Percentiles rank a stretch among this genome's conserved stretches.
Evolutionary conservation across 495 filamentous ascomycete species (phyloP).

Genomic region (Penicillium atrosanguineum): DNA sequence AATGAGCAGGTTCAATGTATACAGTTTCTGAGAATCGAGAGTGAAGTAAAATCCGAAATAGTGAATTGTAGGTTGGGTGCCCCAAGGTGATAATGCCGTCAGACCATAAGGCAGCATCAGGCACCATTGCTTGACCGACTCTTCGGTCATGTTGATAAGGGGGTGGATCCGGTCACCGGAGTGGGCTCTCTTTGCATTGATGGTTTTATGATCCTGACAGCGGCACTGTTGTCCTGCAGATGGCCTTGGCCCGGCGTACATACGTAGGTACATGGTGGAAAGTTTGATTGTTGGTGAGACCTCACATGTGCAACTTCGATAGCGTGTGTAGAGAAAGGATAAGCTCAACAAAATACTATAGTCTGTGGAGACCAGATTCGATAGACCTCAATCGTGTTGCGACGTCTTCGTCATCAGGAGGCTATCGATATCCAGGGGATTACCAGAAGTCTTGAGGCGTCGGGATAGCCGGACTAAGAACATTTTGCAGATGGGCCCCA

Average conservation of each 20-base stretch:
- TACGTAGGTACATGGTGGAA: not conserved
- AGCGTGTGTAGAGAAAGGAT: not conserved
- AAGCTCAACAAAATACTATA: not conserved
- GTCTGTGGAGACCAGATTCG: no score
- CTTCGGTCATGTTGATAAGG: not conserved
- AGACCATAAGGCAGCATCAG: conserved; percentile 3
- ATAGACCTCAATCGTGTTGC: no score
- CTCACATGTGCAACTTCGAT: not conserved
- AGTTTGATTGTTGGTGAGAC: not conserved
- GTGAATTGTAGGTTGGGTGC: no score
- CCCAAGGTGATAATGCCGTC: no score
- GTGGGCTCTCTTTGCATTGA: not conserved
- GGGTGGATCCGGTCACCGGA: not conserved
- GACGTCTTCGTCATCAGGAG: no score
- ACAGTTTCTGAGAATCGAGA: not conserved
- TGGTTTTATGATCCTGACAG: not conserved
- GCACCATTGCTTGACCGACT: conserved; percentile 8
- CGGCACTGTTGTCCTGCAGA: not conserved
- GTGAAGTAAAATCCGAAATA: no score
- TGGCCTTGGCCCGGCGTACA: not conserved
- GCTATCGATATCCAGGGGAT: no score
- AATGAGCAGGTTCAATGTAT: conserved; percentile 7
- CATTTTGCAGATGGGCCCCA: no score
- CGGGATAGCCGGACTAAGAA: no score
- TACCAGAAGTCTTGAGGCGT: no score